These are phyloP conservation scores for Boletus semigastroideus DNA, from an alignment of 1,284 basidiomycete species.

Conservation along the genomic window DNA sequence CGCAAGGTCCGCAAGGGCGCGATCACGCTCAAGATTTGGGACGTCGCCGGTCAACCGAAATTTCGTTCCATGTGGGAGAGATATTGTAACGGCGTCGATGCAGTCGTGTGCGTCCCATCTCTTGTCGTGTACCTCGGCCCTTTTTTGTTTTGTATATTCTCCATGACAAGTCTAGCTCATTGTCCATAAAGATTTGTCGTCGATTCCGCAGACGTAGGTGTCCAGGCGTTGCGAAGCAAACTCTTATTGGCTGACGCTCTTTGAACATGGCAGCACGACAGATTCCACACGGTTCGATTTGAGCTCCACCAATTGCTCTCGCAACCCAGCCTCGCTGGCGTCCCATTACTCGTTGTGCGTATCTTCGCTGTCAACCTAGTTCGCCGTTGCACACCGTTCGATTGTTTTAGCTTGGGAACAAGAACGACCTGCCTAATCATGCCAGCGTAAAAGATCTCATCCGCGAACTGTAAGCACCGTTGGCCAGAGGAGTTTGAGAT, in stretches of 20 bases:
- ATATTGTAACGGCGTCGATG: constrained; percentile 93
- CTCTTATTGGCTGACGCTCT: constrained; percentile 8
- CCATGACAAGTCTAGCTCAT: constrained; percentile 8
- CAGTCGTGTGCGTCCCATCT: constrained; percentile 81
- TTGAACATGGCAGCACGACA: constrained; percentile 52
- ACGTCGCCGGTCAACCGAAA: constrained; percentile 93
- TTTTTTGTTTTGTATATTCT: not conserved
- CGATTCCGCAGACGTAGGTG: constrained; percentile 80
- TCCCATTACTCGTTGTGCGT: constrained; percentile 77
- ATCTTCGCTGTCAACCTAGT: not conserved
- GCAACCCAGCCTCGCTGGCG: constrained; percentile 71
- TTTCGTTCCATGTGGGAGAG: constrained; percentile 95
- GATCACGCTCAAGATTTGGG: constrained; percentile 93
- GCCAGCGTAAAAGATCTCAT: constrained; percentile 88
- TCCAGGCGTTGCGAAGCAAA: not conserved
- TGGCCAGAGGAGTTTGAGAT: too few relatives aligned
- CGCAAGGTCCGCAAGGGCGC: constrained; percentile 85
- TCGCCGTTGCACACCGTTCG: not conserved
- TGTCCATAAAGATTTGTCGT: constrained; percentile 74
- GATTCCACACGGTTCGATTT: constrained; percentile 84
- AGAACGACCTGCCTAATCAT: constrained; percentile 86
- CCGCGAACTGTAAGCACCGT: constrained; percentile 61
- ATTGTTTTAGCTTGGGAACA: constrained; percentile 79
- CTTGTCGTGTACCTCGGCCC: not conserved
- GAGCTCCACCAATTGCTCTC: constrained; percentile 87